Base-by-base conservation (phyloP, 1,284 basidiomycete genomes). In the Vanrija sp. region DNA sequence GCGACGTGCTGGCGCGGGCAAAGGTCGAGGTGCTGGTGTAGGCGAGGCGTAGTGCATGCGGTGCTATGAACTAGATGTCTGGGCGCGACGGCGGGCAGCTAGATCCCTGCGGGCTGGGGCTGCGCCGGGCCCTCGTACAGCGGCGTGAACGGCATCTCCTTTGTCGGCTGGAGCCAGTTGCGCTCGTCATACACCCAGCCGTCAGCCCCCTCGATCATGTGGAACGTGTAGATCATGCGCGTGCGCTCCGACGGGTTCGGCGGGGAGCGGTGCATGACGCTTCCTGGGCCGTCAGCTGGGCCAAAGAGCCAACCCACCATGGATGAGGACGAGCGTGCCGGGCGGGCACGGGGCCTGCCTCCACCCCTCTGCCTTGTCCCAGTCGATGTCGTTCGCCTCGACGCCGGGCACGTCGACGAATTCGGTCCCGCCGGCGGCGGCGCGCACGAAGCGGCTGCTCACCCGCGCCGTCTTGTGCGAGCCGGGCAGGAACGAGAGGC, bases 191-290 rank as follows among this genome's bases (percentile, higher is more conserved):
- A 77, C 19, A 51, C 53, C 18, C 55, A 58, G 3, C 67, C 72
- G 16, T 73, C 59, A 0, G 60, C 64, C 8, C 76, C 74, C 45
- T 79, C 78, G 41, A 80, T 79, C 73, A 78, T 93, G 68, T 96
- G 93, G 76, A 96, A 96, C 1, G 92, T 95, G 71, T 95, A 96
- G 36, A 91, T 91, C 65, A 88, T 89, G 18, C 93, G 83, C 2
- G 89, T 72, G 52, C 91, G 66, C 79, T 79, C 53, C 71, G 78
- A 68, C 80, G 86, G 15, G 79, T 85, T 96, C 46, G 83, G 82
- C 68, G 89, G 88, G 0, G 88, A 91, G 73, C 88, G 89, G 78
- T 97, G 93, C 61, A 95, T 77, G 2, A 93, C 88, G 44, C 82
- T 84, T 0, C 93, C 93, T 77, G 53, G 6, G 10, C 10, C 10